Evolutionary conservation across 768 basidiomycete species (phyloP).

Genomic region (Steccherinum ochraceum): DNA sequence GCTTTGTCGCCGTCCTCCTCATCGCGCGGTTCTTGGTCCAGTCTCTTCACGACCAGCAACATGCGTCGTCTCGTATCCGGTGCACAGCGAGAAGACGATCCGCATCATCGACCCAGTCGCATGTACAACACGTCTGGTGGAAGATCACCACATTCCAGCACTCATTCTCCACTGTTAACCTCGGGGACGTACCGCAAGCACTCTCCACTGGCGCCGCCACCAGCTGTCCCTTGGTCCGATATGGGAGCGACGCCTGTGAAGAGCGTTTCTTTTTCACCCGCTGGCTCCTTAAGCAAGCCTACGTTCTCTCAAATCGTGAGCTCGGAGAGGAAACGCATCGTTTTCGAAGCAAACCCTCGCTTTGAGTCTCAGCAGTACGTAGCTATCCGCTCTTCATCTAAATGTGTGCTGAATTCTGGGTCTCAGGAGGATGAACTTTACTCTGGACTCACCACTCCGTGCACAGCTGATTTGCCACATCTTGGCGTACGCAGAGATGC

Average conservation of each 20-base stretch:
- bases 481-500: conserved; percentile 64
- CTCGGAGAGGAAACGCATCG: conserved; percentile 34
- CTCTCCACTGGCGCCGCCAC: conserved; percentile 20
- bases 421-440: not conserved
- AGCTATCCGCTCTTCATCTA: too few species aligned
- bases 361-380: conserved; percentile 6
- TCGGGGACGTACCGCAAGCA: conserved; percentile 22
- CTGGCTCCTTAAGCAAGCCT: conserved; percentile 31
- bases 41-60: conserved; percentile 59
- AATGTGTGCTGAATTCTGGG: too few species aligned
- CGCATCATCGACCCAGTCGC: too few species aligned
- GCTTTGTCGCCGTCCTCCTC: conserved; percentile 55
- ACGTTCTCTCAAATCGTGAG: conserved; percentile 37
- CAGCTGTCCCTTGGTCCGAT: conserved; percentile 29
- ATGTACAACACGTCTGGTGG: not conserved
- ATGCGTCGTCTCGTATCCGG: conserved; percentile 66
- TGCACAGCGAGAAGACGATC: too few species aligned
- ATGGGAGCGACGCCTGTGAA: conserved; percentile 24
- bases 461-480: conserved; percentile 49
- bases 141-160: too few species aligned
- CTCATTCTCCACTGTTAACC: conserved; percentile 11
- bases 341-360: conserved; percentile 22
- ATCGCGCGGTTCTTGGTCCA: conserved; percentile 71
- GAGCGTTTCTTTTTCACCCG: conserved; percentile 36
- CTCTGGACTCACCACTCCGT: conserved; percentile 31